These are phyloP conservation scores for Phytopythium aichiense DNA, from an alignment of 352 stramenopile genomes.

Conservation along the genomic window DNA sequence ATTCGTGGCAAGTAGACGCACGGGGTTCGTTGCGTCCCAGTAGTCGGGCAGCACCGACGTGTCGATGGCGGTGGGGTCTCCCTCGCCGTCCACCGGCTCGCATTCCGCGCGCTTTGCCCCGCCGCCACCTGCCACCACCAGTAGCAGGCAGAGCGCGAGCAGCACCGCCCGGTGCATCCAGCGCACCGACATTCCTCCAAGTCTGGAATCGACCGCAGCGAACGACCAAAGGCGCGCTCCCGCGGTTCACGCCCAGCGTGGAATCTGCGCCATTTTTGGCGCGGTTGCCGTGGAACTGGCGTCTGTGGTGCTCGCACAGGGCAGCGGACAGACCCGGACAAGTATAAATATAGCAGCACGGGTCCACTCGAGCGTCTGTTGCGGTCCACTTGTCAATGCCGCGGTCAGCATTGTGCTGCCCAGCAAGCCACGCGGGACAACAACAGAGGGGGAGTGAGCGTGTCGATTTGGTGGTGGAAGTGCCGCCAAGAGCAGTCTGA, in stretches of 20 bases:
- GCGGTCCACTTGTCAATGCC: too few species aligned
- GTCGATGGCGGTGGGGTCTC: slow-evolving; percentile 27
- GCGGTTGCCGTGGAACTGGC: too few species aligned
- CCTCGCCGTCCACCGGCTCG: background rate
- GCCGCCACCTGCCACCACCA: background rate
- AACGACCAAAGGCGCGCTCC: background rate
- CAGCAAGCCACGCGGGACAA: too few species aligned
- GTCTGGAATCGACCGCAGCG: background rate
- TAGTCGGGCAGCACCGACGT: slow-evolving; percentile 42
- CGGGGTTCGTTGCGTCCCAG: slow-evolving; percentile 28
- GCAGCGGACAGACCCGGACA: background rate
- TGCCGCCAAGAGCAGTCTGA: background rate
- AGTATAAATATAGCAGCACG: background rate
- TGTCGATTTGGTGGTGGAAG: background rate
- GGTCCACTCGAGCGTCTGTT: background rate
- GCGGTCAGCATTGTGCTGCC: too few species aligned
- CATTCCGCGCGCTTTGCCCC: background rate
- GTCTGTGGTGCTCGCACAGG: too few species aligned
- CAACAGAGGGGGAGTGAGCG: too few species aligned
- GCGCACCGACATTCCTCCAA: background rate
- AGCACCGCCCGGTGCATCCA: background rate
- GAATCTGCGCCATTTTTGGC: background rate
- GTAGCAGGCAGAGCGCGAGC: slow-evolving; percentile 5
- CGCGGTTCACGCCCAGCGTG: background rate
- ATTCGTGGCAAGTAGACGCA: background rate